Evolutionary conservation across 2,329 filamentous ascomycete genomes (phyloP).

Genomic region (Pyrenochaeta sp.): DNA sequence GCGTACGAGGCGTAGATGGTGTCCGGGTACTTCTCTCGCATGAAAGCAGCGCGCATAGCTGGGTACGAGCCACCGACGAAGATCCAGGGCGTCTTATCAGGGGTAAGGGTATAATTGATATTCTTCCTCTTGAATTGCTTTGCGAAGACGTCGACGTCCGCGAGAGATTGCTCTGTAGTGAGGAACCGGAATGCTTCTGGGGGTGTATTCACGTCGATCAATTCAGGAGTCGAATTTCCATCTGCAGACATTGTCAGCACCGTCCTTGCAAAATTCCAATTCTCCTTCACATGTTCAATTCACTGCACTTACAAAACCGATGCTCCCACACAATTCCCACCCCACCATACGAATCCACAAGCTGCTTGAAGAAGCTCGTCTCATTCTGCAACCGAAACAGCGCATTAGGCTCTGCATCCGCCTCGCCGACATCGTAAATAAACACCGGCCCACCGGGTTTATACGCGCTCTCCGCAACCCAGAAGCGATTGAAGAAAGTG

Average conservation of each 20-base stretch:
- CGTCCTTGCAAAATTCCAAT: neutral
- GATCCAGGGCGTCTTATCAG: constrained; percentile 47
- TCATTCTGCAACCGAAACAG: constrained; percentile 36
- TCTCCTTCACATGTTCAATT: neutral
- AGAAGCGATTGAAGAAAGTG: constrained; percentile 48
- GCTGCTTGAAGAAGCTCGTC: constrained; percentile 45
- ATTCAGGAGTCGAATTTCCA: constrained; percentile 49
- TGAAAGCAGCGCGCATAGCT: constrained; percentile 49
- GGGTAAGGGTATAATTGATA: constrained; percentile 45
- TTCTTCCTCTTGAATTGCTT: constrained; percentile 47
- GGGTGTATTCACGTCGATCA: constrained; percentile 41
- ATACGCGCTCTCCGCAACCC: constrained; percentile 44
- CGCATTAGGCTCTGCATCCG: constrained; percentile 35
- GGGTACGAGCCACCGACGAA: constrained; percentile 50
- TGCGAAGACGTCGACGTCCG: constrained; percentile 52
- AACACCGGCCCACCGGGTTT: constrained; percentile 48
- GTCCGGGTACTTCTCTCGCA: constrained; percentile 48
- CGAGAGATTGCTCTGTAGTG: constrained; percentile 52
- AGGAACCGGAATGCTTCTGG: constrained; percentile 45
- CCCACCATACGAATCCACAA: constrained; percentile 45
- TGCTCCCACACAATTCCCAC: constrained; percentile 52
- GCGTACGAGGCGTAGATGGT: constrained; percentile 48
- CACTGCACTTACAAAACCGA: constrained; percentile 41
- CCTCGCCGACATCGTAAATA: constrained; percentile 48
- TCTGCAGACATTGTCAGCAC: constrained; percentile 28